Evolutionary conservation across 805 yeast genomes (phyloP), one percentile per base, ranked within the genome.

Genomic region (Yarrowia deformans): DNA sequence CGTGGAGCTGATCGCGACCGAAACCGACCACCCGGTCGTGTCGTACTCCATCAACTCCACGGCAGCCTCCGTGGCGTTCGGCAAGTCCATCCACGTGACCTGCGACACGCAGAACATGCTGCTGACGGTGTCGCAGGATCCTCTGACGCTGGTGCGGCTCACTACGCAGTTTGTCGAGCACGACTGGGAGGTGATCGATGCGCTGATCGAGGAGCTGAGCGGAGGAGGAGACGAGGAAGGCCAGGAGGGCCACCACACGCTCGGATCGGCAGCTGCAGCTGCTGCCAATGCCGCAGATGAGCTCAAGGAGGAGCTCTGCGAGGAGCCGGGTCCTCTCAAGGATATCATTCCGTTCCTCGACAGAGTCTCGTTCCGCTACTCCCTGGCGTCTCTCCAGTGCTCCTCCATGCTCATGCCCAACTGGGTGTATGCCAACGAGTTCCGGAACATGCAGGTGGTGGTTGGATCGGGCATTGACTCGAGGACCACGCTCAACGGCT

Each of bases 361-460:
- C 29, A 32, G 66, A 8, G 52, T 45, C 8, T 60, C 66, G 18
- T 60, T 60, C 52, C 45, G 46, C 19, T 60, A 60, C 66, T 23
- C 66, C 13, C 52, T 60, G 4, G 12, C 66, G 0, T 60, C 66
- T 1, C 42, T 60, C 9, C 66, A 60, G 13, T 60, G 66, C 14
- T 60, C 66, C 8, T 34, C 66, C 42, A 32, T 45, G 18, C 50
- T 60, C 19, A 60, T 60, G 50, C 66, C 66, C 46, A 43, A 60
- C 18, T 60, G 66, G 66, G 52, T 43, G 50, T 60, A 60, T 45
- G 66, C 66, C 42, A 60, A 60, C 66, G 66, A 60, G 52, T 45
- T 60, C 34, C 13, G 66, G 1, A 60, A 60, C 66, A 32, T 60
- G 66, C 42, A 18, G 50, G 34, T 60, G 12, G 66, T 60, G 13